A percentile compares a stretch with the other conserved stretches of the same genome.
phyloP scores from a whole-genome alignment of 2,329 filamentous ascomycete species.

The Botrytis elliptica region DNA sequence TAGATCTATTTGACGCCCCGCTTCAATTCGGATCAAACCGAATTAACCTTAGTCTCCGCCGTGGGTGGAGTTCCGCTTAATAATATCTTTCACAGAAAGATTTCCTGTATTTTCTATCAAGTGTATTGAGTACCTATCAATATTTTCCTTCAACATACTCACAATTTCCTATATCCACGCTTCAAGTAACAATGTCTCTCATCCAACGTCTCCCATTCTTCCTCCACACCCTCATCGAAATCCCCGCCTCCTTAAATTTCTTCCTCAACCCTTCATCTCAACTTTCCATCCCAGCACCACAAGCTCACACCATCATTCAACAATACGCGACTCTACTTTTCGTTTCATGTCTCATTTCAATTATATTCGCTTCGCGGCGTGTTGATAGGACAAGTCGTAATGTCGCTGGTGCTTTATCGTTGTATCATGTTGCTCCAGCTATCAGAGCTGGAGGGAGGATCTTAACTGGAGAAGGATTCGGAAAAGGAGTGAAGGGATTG shows the following conservation, averaged over 20 bases:
- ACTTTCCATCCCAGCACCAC: constrained; percentile 37
- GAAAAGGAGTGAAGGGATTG: neutral
- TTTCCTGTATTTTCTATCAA: neutral
- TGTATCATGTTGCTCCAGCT: constrained; percentile 41
- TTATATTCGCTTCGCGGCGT: constrained; percentile 36
- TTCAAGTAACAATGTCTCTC: constrained; percentile 15
- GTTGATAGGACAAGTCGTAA: constrained; percentile 36
- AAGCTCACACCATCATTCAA: constrained; percentile 40
- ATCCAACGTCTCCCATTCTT: constrained; percentile 30
- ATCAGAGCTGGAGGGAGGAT: constrained; percentile 35
- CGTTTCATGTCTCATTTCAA: constrained; percentile 39
- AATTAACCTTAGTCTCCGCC: neutral
- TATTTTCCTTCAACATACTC: no score
- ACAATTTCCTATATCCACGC: neutral
- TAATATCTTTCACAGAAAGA: neutral
- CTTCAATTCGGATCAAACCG: neutral
- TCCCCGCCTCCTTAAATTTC: constrained; percentile 42
- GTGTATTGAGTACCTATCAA: no score
- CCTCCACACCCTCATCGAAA: constrained; percentile 41
- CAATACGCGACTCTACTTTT: constrained; percentile 44
- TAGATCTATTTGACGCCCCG: neutral
- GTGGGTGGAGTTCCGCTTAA: neutral
- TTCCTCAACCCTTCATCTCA: constrained; percentile 39
- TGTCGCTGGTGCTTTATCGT: constrained; percentile 39
- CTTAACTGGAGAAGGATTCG: constrained; percentile 8